These are phyloP conservation scores for Phytophthora cryptogea DNA, from an alignment of 352 stramenopile genomes.

Conservation along the genomic window DNA sequence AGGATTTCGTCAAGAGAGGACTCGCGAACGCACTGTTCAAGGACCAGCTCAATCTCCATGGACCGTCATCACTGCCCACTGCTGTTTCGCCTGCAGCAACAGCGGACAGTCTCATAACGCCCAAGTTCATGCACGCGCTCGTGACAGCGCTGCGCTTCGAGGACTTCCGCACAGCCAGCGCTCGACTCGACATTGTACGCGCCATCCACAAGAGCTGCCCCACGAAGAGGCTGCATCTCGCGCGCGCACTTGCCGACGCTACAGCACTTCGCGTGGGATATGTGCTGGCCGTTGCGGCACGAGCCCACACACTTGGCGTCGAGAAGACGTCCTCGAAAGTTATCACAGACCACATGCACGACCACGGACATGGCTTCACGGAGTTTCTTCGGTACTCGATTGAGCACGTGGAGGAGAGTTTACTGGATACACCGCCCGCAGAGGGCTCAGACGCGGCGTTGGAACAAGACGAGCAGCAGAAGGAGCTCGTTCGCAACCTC, in stretches of 20 bases:
- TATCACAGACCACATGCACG: constrained; percentile 59
- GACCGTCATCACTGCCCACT: constrained; percentile 25
- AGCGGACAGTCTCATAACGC: constrained; percentile 76
- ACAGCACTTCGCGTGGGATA: constrained; percentile 73
- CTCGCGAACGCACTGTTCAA: constrained; percentile 80
- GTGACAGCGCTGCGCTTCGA: constrained; percentile 85
- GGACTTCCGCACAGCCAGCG: constrained; percentile 85
- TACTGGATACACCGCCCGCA: constrained; percentile 16
- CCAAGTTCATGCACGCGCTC: constrained; percentile 75
- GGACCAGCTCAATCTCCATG: constrained; percentile 52
- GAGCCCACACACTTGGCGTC: constrained; percentile 56
- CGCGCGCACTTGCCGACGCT: constrained; percentile 72
- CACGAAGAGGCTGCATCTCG: constrained; percentile 68
- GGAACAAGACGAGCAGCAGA: constrained; percentile 35
- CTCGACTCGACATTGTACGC: constrained; percentile 78
- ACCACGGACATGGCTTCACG: constrained; percentile 83
- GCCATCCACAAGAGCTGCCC: constrained; percentile 86
- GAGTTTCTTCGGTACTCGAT: constrained; percentile 85
- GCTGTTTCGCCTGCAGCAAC: constrained; percentile 41
- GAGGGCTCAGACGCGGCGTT: constrained; percentile 28
- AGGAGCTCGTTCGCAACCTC: constrained; percentile 75
- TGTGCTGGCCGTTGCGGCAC: constrained; percentile 50
- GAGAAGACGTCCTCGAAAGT: constrained; percentile 53
- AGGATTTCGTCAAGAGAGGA: constrained; percentile 84
- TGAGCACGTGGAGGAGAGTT: constrained; percentile 66